These are phyloP conservation scores for Exserohilum turcica DNA, from an alignment of 2,329 filamentous ascomycete genomes.

Conservation along the genomic window DNA sequence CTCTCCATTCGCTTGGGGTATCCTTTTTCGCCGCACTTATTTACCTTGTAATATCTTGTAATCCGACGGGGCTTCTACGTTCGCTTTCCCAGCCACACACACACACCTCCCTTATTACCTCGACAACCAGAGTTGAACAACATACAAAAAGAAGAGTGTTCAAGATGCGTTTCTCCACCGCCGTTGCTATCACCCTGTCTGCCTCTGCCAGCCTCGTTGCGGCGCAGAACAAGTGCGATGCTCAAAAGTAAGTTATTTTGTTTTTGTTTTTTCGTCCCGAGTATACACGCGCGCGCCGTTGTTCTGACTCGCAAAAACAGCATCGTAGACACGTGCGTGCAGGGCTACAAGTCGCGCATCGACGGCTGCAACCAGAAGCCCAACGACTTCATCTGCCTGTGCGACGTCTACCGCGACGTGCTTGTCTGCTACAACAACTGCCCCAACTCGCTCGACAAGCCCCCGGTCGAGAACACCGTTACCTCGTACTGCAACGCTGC, in stretches of 20 bases:
- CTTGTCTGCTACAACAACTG: conserved; percentile 69
- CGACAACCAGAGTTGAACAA: too few species aligned
- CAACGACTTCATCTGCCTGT: conserved; percentile 63
- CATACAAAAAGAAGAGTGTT: too few species aligned
- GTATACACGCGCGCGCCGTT: too few species aligned
- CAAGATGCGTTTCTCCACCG: conserved; percentile 43
- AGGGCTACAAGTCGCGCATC: conserved; percentile 50
- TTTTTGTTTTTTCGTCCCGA: too few species aligned
- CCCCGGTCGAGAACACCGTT: conserved; percentile 43
- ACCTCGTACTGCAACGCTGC: conserved; percentile 51
- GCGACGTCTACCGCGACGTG: conserved; percentile 59
- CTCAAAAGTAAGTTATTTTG: conserved; percentile 45
- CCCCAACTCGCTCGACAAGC: conserved; percentile 53
- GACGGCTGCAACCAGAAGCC: conserved; percentile 46
- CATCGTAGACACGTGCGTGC: conserved; percentile 58
- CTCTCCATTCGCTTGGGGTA: conserved; percentile 1
- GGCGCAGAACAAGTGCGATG: conserved; percentile 46
- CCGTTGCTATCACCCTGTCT: conserved; percentile 37
- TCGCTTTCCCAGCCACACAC: too few species aligned
- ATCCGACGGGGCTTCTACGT: background rate
- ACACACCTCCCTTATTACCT: too few species aligned
- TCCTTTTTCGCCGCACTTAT: background rate
- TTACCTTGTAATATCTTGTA: background rate
- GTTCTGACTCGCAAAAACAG: conserved; percentile 40
- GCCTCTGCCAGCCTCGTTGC: conserved; percentile 46